Evolutionary conservation across 176 grass and related monocot species (phyloP), one percentile per base, ranked within the genome.

Genomic region (Hordeum marinum): DNA sequence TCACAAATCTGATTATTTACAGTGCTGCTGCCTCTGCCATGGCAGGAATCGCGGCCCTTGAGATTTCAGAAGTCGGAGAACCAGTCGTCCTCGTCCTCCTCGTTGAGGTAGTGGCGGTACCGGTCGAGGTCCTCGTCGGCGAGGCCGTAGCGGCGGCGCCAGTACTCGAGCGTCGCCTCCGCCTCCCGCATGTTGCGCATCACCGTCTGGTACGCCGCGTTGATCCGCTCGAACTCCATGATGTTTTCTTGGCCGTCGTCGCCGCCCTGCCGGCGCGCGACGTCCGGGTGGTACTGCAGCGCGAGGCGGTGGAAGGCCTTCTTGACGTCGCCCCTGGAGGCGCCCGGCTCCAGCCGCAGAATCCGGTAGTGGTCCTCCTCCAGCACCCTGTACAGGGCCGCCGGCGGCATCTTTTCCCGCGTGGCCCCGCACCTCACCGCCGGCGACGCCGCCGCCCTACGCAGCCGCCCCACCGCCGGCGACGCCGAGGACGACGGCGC

Each of bases 301-400:
- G 87, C 84, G 62, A 92, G 90, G 50, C 72, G 84, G 61, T 71
- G 90, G 84, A 92, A 92, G 15, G 90, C 90, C 80, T 60, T 81
- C 90, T 92, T 92, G 71, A 92, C 87, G 54, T 92, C 90, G 80
- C 69, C 63, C 34, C 67, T 79, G 5, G 90, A 40, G 3, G 90
- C 87, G 5, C 87, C 90, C 15, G 84, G 90, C 11, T 11, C 41
- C 21, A 92, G 76, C 84, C 84, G 32, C 41, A 92, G 70, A 26
- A 84, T 81, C 52, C 84, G 87, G 84, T 92, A 87, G 40, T 89
- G 90, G 13, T 82, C 57, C 50, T 78, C 81, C 5, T 57, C 69
- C 10, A 48, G 61, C 8, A 65, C 86, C 2, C 64, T 23, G 1
- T 23, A 23, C 40, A 43, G 6, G 8, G 73, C 10, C 29, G n/a